Evolutionary conservation across 805 yeast genomes (phyloP).

Genomic region (Candida yuanshanica): DNA sequence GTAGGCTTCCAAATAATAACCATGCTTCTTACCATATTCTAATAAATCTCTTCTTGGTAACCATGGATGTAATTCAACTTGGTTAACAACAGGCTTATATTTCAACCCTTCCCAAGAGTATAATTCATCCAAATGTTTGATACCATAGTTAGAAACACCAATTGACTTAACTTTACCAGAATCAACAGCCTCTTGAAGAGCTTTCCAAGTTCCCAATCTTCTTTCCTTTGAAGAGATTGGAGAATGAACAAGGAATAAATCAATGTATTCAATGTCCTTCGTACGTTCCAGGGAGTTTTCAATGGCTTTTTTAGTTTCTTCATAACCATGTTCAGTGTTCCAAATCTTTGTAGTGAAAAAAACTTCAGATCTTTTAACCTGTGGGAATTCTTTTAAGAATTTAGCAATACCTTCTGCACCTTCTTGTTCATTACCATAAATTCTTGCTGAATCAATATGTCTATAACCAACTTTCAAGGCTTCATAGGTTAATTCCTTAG

Average conservation of each 20-base stretch:
- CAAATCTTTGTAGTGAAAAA: slow-evolving; percentile 21
- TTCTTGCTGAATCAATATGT: slow-evolving; percentile 21
- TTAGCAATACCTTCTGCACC: slow-evolving; percentile 17
- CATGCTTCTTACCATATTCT: slow-evolving; percentile 17
- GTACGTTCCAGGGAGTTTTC: slow-evolving; percentile 46
- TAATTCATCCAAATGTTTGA: slow-evolving; percentile 57
- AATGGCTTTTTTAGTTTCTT: slow-evolving; percentile 31
- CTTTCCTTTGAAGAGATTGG: slow-evolving; percentile 44
- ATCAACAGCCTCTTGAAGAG: slow-evolving; percentile 68
- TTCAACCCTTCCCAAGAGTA: slow-evolving; percentile 50
- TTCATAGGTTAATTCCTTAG: slow-evolving; percentile 16
- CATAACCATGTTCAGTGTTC: slow-evolving; percentile 10
- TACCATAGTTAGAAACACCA: slow-evolving; percentile 76
- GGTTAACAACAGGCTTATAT: slow-evolving; percentile 66
- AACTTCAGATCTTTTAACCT: slow-evolving; percentile 18
- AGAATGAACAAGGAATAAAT: slow-evolving; percentile 61
- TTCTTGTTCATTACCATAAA: slow-evolving; percentile 18
- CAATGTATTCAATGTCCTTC: slow-evolving; percentile 56
- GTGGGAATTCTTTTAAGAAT: slow-evolving; percentile 17
- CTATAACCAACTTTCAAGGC: slow-evolving; percentile 22
- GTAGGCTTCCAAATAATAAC: slow-evolving; percentile 18
- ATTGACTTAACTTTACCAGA: slow-evolving; percentile 56
- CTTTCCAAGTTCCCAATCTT: slow-evolving; percentile 62
- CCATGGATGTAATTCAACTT: slow-evolving; percentile 37
- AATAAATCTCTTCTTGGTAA: slow-evolving; percentile 22